phyloP scores from a whole-genome alignment of 2,329 filamentous ascomycete genomes.

The Fusarium pseudocircinatum region DNA sequence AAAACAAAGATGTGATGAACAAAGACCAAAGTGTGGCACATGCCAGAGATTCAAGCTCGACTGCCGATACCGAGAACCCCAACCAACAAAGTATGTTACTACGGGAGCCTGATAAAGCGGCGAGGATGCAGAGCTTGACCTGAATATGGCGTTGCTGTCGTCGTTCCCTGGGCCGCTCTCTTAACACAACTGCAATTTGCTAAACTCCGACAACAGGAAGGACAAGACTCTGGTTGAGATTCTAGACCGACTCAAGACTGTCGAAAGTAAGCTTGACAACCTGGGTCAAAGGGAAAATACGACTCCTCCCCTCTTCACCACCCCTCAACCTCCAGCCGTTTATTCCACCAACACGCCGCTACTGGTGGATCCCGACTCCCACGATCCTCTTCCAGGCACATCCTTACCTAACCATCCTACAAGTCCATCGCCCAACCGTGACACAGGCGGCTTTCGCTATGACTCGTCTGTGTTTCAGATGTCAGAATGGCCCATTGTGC shows the following conservation, averaged over 20 bases:
- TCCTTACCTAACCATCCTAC: slow-evolving; percentile 29
- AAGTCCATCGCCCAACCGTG: slow-evolving; percentile 28
- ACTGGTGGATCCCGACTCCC: slow-evolving; percentile 36
- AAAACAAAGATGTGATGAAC: slow-evolving; percentile 73
- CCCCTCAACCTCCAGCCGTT: slow-evolving; percentile 31
- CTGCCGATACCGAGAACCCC: slow-evolving; percentile 68
- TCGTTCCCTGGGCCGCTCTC: slow-evolving; percentile 10
- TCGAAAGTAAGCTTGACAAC: slow-evolving; percentile 66
- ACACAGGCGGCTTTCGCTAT: slow-evolving; percentile 41
- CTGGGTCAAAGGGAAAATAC: slow-evolving; percentile 42
- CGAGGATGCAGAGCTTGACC: slow-evolving; percentile 12
- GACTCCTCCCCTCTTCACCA: slow-evolving; percentile 30
- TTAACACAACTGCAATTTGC: background rate
- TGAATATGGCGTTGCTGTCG: slow-evolving; percentile 1
- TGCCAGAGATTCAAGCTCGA: slow-evolving; percentile 67
- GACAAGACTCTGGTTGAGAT: slow-evolving; percentile 71
- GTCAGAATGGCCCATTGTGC: slow-evolving; percentile 42
- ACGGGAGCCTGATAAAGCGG: slow-evolving; percentile 4
- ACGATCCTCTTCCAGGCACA: slow-evolving; percentile 31
- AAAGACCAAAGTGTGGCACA: slow-evolving; percentile 67
- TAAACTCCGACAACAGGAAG: slow-evolving; percentile 56
- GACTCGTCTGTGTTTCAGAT: slow-evolving; percentile 41
- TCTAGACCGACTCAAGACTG: slow-evolving; percentile 62
- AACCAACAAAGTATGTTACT: slow-evolving; percentile 68
- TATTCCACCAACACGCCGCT: slow-evolving; percentile 36